Evolutionary conservation across 2,329 filamentous ascomycete species (phyloP), one percentile per base, ranked within the genome.

Genomic region (Coniochaeta sp.): DNA sequence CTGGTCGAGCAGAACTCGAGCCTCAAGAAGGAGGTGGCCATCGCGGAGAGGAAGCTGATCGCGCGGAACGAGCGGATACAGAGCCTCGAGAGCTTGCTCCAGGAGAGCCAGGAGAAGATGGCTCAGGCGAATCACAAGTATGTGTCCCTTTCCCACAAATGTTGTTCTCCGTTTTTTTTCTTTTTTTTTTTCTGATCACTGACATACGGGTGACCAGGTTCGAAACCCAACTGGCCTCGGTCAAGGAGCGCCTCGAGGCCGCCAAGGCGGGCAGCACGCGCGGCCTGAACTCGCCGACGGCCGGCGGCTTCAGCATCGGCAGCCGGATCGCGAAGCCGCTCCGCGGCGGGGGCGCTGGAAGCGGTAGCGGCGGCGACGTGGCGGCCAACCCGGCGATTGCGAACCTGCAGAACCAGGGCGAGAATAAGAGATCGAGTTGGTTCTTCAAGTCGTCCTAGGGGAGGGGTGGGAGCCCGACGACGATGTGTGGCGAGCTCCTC

Each of bases 11-110:
- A 99, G 76, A 99, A 99, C 77, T 91, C 91, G 67, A 89, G 89
- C 64, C 81, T 99, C 70, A 99, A 99, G 87, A 98, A 99, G 81
- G 95, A 99, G 77, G 95, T 99, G 59, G 95, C 95, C 59, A 99
- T 99, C 72, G 95, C 95, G 0, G 95, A 99, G 81, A 87, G 95
- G 68, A 99, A 99, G 77, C 82, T 99, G 63, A 96, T 96, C 73
- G 95, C 95, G 26, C 84, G 95, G 68, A 98, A 98, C 72, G 95
- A 99, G 81, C 89, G 95, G 61, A 99, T 99, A 72, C 89, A 96
- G 74, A 96, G 90, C 73, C 81, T 99, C 54, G 95, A 99, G 79
- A 89, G 85, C 70, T 79, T 99, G 70, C 82, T 99, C 68, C 92
- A 96, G 74, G 95, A 99, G 74, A 96, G 91, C 71, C 95, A 99